Evolutionary conservation across 2,329 filamentous ascomycete species (phyloP), one percentile per base, ranked within the genome.

Genomic region (Ilyonectria destructans): DNA sequence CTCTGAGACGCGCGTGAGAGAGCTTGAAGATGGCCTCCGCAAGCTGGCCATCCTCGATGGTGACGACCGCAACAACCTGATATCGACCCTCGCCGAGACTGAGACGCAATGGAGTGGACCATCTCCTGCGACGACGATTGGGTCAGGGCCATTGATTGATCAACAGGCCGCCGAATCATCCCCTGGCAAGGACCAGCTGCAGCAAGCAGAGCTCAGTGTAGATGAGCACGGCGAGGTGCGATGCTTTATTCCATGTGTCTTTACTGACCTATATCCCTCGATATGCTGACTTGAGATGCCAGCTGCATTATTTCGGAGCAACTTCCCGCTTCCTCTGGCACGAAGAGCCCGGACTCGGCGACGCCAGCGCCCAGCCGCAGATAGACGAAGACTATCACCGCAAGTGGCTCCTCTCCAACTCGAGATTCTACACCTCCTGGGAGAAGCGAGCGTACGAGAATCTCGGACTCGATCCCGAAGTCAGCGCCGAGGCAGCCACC

Each of bases 201-300:
- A 26, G 19, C 48, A 51, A 26, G 48, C 12, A 51, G 48, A 51
- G 21, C 48, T 51, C 7, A 52, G 48, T 19, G 23, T 31, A 17
- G 48, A 52, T 33, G 48, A 52, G n/a, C 48, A 52, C 6, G 46
- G 46, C 26, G 19, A 49, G 46, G 46, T 49, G 12, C 8, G n/a
- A 21, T 26, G n/a, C 46, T 6, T 10, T 6, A 21, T 1, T 9
- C 9, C 13, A 15, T 48, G 12, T 37, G 10, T 12, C 35, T 37
- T 15, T 37, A 12, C 35, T 37, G 9, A 6, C 13, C 9, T 15
- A 37, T 15, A 12, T 12, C 26, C 26, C 26, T 33, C 31, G 12
- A 33, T 6, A 40, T 49, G 46, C 46, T 49, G 9, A 23, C 46
- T 29, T 29, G 9, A 49, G 6, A 13, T 29, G 7, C 19, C 46